Evolutionary conservation across 1,139 yeast genomes (phyloP).

Genomic region (Geotrichum phurueaensis): DNA sequence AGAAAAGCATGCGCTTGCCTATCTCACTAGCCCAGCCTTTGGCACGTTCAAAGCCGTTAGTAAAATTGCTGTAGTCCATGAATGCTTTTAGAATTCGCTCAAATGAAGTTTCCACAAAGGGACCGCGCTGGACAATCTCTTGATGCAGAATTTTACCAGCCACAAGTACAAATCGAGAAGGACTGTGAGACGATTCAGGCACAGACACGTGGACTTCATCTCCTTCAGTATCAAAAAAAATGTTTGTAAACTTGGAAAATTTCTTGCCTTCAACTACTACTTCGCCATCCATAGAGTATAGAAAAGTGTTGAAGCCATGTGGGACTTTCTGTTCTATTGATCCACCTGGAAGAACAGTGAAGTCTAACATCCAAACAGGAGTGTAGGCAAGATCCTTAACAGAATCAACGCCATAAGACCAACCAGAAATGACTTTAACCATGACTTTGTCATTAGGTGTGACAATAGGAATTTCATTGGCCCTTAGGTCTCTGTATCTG

Average conservation of each 20-base stretch:
- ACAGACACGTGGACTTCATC: conserved; percentile 28
- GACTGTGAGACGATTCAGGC: conserved; percentile 23
- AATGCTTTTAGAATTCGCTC: conserved; percentile 63
- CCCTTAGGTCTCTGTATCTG: conserved; percentile 71
- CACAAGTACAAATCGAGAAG: conserved; percentile 55
- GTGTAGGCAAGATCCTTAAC: conserved; percentile 71
- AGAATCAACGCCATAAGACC: conserved; percentile 68
- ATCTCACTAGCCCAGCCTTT: conserved; percentile 64
- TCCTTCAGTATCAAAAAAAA: conserved; percentile 36
- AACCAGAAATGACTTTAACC: conserved; percentile 74
- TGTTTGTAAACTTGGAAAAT: conserved; percentile 32
- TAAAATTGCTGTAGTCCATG: conserved; percentile 58
- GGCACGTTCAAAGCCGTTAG: conserved; percentile 70
- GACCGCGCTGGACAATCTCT: conserved; percentile 80
- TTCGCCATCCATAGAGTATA: conserved; percentile 62
- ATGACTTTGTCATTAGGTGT: conserved; percentile 61
- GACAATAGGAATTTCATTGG: conserved; percentile 63
- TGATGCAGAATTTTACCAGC: conserved; percentile 78
- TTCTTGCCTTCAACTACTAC: conserved; percentile 44
- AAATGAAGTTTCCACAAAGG: conserved; percentile 67
- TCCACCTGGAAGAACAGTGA: conserved; percentile 61
- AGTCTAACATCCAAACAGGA: conserved; percentile 70
- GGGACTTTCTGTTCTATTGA: conserved; percentile 56
- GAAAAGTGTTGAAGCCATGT: conserved; percentile 54
- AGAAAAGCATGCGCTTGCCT: conserved; percentile 33